Conservation (phyloP, 139 green algal genomes). For the Chlamydomonas eustigma region DNA sequence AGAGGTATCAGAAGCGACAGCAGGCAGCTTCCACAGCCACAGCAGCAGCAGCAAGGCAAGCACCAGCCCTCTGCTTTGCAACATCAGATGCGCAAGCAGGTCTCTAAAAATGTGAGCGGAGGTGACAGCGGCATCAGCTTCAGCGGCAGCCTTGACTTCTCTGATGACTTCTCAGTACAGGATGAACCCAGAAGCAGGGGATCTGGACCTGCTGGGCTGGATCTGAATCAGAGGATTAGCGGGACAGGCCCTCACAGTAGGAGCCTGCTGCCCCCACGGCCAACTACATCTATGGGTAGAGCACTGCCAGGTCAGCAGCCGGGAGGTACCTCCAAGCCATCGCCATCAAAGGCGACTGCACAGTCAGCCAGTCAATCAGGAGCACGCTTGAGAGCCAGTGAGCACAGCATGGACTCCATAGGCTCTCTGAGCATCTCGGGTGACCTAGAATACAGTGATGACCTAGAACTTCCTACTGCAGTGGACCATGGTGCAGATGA, state of each 20-base stretch:
- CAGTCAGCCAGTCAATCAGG: too few relatives aligned
- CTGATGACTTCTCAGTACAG: neutral
- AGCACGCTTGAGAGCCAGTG: neutral
- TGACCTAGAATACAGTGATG: neutral
- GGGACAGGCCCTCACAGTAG: too few relatives aligned
- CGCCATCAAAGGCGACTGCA: too few relatives aligned
- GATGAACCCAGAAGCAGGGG: neutral
- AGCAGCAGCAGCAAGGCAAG: too few relatives aligned
- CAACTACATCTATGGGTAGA: neutral
- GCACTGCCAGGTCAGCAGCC: neutral
- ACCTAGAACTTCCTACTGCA: neutral
- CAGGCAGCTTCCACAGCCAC: too few relatives aligned
- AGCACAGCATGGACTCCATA: neutral
- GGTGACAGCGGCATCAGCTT: neutral
- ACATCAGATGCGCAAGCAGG: too few relatives aligned
- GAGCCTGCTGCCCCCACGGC: too few relatives aligned
- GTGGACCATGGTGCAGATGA: neutral
- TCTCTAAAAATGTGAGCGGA: neutral
- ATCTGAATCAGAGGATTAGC: too few relatives aligned
- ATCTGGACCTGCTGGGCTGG: neutral
- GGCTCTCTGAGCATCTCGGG: neutral
- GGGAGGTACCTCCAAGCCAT: too few relatives aligned
- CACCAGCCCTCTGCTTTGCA: too few relatives aligned
- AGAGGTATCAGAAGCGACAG: too few relatives aligned
- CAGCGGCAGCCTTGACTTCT: neutral